A percentile compares a stretch with the other conserved stretches of the same genome.
phyloP scores from a whole-genome alignment of 805 yeast species.

The Wickerhamomyces chambardii region DNA sequence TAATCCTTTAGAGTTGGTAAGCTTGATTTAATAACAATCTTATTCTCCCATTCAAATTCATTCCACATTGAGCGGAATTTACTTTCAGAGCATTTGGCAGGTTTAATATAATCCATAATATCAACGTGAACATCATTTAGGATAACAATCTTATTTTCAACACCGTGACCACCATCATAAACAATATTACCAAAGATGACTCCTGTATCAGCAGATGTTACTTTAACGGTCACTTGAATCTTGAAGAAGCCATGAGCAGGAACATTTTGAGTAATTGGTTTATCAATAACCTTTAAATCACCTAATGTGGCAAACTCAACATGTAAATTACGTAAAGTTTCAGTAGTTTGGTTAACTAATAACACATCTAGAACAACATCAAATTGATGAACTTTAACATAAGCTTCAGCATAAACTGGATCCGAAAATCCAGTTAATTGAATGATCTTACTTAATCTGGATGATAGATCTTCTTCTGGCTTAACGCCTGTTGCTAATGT shows the following conservation, averaged over 20 bases:
- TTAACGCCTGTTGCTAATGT: conserved; percentile 43
- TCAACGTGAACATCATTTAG: conserved; percentile 93
- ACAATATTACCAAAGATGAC: conserved; percentile 96
- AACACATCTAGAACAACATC: conserved; percentile 92
- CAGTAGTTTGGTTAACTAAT: conserved; percentile 88
- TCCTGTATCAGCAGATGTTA: conserved; percentile 96
- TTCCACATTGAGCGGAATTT: conserved; percentile 98
- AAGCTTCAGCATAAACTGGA: conserved; percentile 97
- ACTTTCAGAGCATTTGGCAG: conserved; percentile 83
- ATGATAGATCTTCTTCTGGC: conserved; percentile 51
- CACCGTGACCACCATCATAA: conserved; percentile 92
- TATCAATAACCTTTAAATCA: conserved; percentile 89
- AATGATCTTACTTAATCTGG: conserved; percentile 79
- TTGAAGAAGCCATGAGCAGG: conserved; percentile 98
- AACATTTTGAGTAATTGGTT: conserved; percentile 80
- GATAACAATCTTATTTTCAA: conserved; percentile 82
- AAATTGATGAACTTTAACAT: conserved; percentile 91
- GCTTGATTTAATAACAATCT: conserved; percentile 76
- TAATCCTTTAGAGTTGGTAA: conserved; percentile 64
- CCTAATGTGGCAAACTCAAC: conserved; percentile 96
- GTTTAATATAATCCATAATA: conserved; percentile 94
- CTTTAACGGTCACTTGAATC: conserved; percentile 82
- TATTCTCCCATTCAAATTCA: conserved; percentile 99
- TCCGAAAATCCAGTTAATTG: conserved; percentile 98
- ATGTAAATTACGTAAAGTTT: conserved; percentile 80